Evolutionary conservation across 768 basidiomycete species (phyloP), one percentile per base, ranked within the genome.

Genomic region (Clitopilus hobsonii): DNA sequence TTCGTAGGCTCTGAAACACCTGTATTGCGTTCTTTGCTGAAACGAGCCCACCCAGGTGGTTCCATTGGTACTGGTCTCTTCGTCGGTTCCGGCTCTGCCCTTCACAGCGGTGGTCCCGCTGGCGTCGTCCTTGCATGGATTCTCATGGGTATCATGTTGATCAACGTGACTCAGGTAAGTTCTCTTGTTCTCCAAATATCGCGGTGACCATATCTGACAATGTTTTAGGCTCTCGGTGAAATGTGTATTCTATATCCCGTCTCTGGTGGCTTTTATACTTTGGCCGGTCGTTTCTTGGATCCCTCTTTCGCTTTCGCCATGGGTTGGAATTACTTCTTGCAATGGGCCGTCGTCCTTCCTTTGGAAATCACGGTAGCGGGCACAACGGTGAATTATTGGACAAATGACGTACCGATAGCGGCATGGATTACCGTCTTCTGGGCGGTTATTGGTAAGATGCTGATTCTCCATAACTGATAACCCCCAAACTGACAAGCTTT

Each of bases 301-400:
- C 77, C 77, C 48, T 70, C 74, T 13, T 78, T 76, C 57, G 74
- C 74, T 32, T 77, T 77, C 53, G 72, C 75, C 41, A 78, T 78
- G 77, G 77, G 77, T 2, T 78, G 77, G 77, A 78, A 78, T 52
- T 78, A 78, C 56, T 68, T 71, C 30, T 67, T 78, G 38, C 74
- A 76, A 70, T 78, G 77, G 77, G 75, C 72, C 8, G 60, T 75
- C 22, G 73, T 72, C 1, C 64, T 78, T 30, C 77, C 75, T 0
- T 61, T 78, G 24, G 75, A 78, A 65, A 72, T 77, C 16, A 77
- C 75, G 2, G 75, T 78, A 11, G 77, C 76, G 18, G 73, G 68
- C 11, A 73, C 68, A 28, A 78, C 77, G 7, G 73, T 77, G 24
- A 65, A 74, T 52, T 78, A 76, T 58, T 78, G 77, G 76, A 70